Conservation (phyloP, 768 basidiomycete genomes). For the Fibroporia radiculosa region DNA sequence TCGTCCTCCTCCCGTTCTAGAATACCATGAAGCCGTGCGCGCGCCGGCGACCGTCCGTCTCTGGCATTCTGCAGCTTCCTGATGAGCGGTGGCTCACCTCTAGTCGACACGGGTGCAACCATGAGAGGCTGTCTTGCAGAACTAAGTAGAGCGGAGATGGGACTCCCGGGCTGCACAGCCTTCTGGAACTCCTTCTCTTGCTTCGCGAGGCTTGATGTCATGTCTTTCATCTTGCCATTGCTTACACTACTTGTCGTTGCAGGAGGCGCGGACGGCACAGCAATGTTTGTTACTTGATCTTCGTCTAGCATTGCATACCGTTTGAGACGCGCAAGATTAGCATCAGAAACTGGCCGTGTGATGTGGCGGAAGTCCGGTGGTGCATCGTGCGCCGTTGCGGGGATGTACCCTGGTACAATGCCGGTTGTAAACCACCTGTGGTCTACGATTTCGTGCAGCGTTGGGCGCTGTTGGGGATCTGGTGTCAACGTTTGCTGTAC, state of each 20-base stretch:
- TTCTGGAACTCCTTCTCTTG: constrained; percentile 97
- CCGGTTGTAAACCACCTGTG: constrained; percentile 81
- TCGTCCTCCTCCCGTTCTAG: constrained; percentile 32
- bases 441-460: constrained; percentile 76
- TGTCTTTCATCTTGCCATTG: constrained; percentile 26
- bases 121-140: constrained; percentile 85
- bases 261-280: constrained; percentile 30
- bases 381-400: constrained; percentile 65
- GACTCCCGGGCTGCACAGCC: constrained; percentile 91
- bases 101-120: constrained; percentile 39
- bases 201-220: constrained; percentile 60
- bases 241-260: constrained; percentile 14
- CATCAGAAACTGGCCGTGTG: constrained; percentile 47
- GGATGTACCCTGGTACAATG: constrained; percentile 74
- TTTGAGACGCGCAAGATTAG: constrained; percentile 65
- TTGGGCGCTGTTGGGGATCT: constrained; percentile 75
- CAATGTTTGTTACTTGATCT: constrained; percentile 40
- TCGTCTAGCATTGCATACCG: constrained; percentile 57
- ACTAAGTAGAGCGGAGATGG: constrained; percentile 84
- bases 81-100: constrained; percentile 34
- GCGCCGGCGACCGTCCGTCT: constrained; percentile 46
- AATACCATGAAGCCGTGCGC: constrained; percentile 39
- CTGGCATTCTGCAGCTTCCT: constrained; percentile 50
- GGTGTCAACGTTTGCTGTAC: constrained; percentile 82
- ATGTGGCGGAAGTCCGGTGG: constrained; percentile 73